These are phyloP conservation scores for Staphylotrichum longicolle DNA, from an alignment of 495 filamentous ascomycete genomes.

Conservation along the genomic window DNA sequence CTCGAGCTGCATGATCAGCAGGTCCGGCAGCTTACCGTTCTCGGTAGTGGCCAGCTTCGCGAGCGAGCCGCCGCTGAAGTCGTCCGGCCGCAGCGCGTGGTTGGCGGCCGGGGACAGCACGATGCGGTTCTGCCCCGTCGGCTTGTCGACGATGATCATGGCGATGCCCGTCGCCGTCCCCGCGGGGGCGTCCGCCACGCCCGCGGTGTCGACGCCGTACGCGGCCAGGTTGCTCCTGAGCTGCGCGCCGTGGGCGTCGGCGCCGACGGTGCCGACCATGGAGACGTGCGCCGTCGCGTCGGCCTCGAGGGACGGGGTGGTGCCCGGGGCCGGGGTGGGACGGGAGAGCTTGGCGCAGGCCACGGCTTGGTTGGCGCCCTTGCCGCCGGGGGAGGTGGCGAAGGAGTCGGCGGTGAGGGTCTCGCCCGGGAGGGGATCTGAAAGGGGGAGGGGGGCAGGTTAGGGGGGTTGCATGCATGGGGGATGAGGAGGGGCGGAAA, in stretches of 20 bases:
- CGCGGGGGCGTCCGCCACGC: conserved; percentile 44
- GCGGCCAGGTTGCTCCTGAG: conserved; percentile 51
- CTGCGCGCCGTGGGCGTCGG: conserved; percentile 58
- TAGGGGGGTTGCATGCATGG: neutral
- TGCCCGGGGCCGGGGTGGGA: conserved; percentile 8
- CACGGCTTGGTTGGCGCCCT: conserved; percentile 94
- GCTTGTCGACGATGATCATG: conserved; percentile 76
- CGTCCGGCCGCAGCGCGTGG: conserved; percentile 37
- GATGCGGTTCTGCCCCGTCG: conserved; percentile 83
- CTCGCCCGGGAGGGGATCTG: conserved; percentile 73
- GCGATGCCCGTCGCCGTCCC: conserved; percentile 71
- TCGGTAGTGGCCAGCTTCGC: neutral
- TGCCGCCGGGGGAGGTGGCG: conserved; percentile 79
- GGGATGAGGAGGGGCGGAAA: neutral
- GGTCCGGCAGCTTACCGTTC: conserved; percentile 39
- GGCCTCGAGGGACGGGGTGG: conserved; percentile 20
- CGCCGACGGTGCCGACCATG: conserved; percentile 84
- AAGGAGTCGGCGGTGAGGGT: conserved; percentile 81
- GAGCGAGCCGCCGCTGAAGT: conserved; percentile 12
- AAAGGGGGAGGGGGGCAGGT: neutral
- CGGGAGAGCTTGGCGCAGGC: conserved; percentile 59
- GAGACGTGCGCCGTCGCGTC: conserved; percentile 55
- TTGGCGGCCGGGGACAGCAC: conserved; percentile 81
- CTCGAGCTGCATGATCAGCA: conserved; percentile 87
- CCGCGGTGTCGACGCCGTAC: conserved; percentile 62